These are phyloP conservation scores for Eucalyptus erythrocorys DNA, from an alignment of 345 rosid genomes.

Conservation along the genomic window DNA sequence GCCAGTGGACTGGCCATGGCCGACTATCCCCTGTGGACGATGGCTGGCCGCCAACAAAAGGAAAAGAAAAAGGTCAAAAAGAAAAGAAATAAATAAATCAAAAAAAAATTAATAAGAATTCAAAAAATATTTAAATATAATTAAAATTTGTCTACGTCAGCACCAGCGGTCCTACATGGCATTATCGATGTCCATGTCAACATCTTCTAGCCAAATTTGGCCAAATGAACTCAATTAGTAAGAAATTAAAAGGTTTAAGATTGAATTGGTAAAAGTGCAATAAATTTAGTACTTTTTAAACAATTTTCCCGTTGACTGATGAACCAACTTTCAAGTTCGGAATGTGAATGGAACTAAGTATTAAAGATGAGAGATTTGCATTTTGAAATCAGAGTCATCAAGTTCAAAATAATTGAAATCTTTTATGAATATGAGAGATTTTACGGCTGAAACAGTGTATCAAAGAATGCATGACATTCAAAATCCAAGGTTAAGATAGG, in stretches of 20 bases:
- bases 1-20: rapidly evolving
- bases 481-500: not conserved
- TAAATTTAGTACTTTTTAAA: no score
- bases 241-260: no score
- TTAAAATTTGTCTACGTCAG: rapidly evolving
- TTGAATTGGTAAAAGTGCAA: no score
- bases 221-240: rapidly evolving
- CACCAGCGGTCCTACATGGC: rapidly evolving
- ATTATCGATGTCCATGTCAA: rapidly evolving
- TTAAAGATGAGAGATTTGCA: not conserved
- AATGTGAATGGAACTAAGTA: not conserved
- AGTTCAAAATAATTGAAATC: not conserved
- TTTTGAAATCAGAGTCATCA: not conserved
- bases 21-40: rapidly evolving
- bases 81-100: no score
- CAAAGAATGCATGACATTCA: not conserved
- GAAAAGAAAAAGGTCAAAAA: no score
- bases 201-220: no score
- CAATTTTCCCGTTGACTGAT: no score
- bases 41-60: no score
- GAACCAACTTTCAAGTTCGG: not conserved
- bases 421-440: not conserved
- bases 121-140: no score
- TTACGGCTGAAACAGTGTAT: rapidly evolving
- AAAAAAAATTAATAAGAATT: no score